Conservation (phyloP, 192 early-diverging fungal species). For the Geranomyces michiganensis region DNA sequence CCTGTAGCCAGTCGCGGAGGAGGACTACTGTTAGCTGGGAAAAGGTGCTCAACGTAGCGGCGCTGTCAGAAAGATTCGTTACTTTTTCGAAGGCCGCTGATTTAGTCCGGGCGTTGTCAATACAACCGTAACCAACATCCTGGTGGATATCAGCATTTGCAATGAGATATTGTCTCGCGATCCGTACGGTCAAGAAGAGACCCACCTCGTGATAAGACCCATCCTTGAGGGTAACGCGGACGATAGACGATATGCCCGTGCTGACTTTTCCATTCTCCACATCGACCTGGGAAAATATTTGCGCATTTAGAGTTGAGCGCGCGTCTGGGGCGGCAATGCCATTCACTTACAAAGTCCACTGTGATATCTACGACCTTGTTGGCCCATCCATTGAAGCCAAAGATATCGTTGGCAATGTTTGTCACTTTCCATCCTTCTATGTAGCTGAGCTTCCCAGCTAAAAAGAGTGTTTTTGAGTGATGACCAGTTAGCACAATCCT, state of each 20-base stretch:
- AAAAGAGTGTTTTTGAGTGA: too few species aligned
- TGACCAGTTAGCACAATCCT: neutral
- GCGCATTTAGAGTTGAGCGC: neutral
- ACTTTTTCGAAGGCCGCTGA: constrained; percentile 84
- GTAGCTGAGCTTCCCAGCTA: constrained; percentile 64
- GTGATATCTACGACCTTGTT: constrained; percentile 69
- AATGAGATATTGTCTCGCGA: neutral
- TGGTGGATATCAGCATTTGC: constrained; percentile 23
- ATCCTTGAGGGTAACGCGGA: constrained; percentile 84
- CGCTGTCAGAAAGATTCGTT: neutral
- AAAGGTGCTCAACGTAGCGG: neutral
- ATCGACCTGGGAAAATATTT: constrained; percentile 28
- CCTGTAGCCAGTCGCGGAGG: constrained; percentile 43
- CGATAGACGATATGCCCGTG: constrained; percentile 73
- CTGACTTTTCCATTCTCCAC: constrained; percentile 56
- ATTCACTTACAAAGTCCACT: constrained; percentile 74
- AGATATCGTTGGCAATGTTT: constrained; percentile 87
- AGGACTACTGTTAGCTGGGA: neutral
- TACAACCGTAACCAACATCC: constrained; percentile 86
- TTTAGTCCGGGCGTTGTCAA: constrained; percentile 78
- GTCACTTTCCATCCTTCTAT: constrained; percentile 83
- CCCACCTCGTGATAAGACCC: constrained; percentile 81
- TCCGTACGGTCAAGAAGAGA: neutral
- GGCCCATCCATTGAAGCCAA: constrained; percentile 96
- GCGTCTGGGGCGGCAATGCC: constrained; percentile 34